Base-by-base conservation (phyloP, 2,329 filamentous ascomycete species). In the Clarireedia sp. region DNA sequence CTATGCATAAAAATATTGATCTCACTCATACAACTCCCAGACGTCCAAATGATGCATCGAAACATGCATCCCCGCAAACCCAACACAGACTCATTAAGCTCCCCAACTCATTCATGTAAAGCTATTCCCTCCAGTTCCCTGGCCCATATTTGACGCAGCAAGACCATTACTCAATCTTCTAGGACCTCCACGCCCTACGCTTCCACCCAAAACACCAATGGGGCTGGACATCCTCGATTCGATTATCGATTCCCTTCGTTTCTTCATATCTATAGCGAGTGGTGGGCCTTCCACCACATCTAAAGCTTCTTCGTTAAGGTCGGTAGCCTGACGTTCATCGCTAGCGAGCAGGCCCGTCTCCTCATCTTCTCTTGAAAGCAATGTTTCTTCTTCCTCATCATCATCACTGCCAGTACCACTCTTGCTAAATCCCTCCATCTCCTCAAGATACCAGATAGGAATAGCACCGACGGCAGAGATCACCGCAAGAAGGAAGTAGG, bases 401-500 rank as follows among this genome's bases (percentile, higher is more conserved):
- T 70, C 72, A 5, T 66, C 67, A 36, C 74, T 72, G 0, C 63
- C 68, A 12, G 70, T 71, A 2, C 51, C 46, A 33, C 70, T 70
- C 16, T 71, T 71, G 14, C 75, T 68, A 70, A 89, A 74, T 0
- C 89, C 89, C 8, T 89, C 82, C 38, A 86, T 85, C 66, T 96
- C 82, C 14, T 84, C 78, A 1, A 95, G 78, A 72, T 83, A 86
- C 69, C 84, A 89, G 0, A 87, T 80, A 0, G 90, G 87, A 2
- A 95, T 69, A 0, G 82, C 82, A 17, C 87, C 87, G 1, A 90
- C 48, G 0, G 80, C 59, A 0, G 83, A 79, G 45, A 95, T 74
- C 0, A 73, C 63, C 0, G 82, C 78, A n/a, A 96, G 75, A 3
- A 86, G 75, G 83, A 88, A 95, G 80, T 89, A 96, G 0, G 91